Percentiles rank a stretch among this genome's conserved stretches.
These are phyloP conservation scores for Rhodotorula babjevae DNA, from an alignment of 768 basidiomycete species.

Conservation along the genomic window DNA sequence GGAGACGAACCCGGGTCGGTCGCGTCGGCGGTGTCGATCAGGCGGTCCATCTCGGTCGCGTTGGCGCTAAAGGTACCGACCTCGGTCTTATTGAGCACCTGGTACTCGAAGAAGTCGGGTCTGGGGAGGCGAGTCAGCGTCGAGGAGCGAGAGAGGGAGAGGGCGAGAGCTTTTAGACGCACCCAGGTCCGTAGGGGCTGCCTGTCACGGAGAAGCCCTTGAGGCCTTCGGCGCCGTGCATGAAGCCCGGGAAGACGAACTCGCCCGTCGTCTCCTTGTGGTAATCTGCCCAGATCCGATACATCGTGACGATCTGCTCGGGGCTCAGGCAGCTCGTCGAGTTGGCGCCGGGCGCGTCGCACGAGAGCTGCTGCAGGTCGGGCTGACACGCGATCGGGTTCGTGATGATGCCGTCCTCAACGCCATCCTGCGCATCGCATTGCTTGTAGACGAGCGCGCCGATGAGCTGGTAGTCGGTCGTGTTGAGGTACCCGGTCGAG, in stretches of 20 bases:
- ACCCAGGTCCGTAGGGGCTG: constrained; percentile 5
- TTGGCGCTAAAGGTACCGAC: constrained; percentile 3
- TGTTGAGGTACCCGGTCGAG: constrained; percentile 19
- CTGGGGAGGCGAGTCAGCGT: no score
- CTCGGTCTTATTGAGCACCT: neutral
- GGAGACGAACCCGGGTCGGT: constrained; percentile 25
- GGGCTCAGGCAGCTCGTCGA: constrained; percentile 8
- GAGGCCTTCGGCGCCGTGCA: constrained; percentile 5
- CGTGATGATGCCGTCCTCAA: constrained; percentile 46
- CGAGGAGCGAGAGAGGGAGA: no score
- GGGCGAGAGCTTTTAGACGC: neutral
- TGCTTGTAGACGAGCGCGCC: constrained; percentile 13
- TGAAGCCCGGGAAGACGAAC: constrained; percentile 20
- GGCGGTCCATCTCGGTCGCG: constrained; percentile 16
- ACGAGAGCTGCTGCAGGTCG: constrained; percentile 22
- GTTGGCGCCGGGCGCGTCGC: constrained; percentile 5
- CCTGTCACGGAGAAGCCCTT: constrained; percentile 22
- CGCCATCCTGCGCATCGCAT: constrained; percentile 39
- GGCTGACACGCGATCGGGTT: constrained; percentile 46
- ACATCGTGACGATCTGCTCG: constrained; percentile 19
- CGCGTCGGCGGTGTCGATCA: constrained; percentile 18
- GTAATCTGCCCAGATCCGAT: constrained; percentile 10
- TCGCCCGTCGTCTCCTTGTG: neutral
- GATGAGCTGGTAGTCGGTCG: constrained; percentile 19
- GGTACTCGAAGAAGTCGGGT: constrained; percentile 4